These are phyloP conservation scores for Termitomyces sp. DNA, from an alignment of 1,284 basidiomycete species.

Conservation along the genomic window DNA sequence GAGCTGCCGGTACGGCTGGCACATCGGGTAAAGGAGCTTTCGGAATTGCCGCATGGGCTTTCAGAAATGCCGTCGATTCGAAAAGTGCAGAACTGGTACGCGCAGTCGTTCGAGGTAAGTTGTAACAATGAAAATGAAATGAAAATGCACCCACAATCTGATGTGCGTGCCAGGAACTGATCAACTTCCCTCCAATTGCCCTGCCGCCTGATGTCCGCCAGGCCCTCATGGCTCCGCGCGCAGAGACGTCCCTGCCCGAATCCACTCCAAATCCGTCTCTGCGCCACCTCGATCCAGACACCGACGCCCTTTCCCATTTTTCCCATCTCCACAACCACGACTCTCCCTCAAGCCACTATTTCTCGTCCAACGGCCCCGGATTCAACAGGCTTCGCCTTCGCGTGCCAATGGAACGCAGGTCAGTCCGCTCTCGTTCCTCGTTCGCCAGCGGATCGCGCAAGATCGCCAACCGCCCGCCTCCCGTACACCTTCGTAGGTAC, in stretches of 20 bases:
- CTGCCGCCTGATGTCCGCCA: constrained; percentile 67
- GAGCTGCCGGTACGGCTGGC: constrained; percentile 93
- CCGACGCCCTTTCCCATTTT: constrained; percentile 2
- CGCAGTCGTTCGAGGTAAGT: constrained; percentile 90
- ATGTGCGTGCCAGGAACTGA: constrained; percentile 64
- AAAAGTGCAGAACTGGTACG: constrained; percentile 98
- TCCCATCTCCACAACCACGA: constrained; percentile 5
- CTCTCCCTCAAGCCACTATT: constrained; percentile 20
- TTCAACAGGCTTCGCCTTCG: constrained; percentile 58
- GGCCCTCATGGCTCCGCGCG: constrained; percentile 52
- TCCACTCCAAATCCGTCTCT: constrained; percentile 70
- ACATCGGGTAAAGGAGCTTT: constrained; percentile 95
- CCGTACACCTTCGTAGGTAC: constrained; percentile 53
- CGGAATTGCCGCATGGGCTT: constrained; percentile 90
- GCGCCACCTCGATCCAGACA: constrained; percentile 24
- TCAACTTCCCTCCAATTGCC: constrained; percentile 75
- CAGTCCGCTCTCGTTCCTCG: constrained; percentile 15
- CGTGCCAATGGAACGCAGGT: constrained; percentile 73
- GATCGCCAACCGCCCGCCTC: neutral
- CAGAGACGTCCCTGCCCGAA: constrained; percentile 50
- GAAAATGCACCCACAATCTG: neutral
- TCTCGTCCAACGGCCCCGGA: constrained; percentile 23
- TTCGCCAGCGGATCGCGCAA: neutral
- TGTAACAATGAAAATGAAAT: no score
- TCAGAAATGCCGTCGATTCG: constrained; percentile 91